phyloP scores from a whole-genome alignment of 106 monocot species.

The Allium fistulosum region DNA sequence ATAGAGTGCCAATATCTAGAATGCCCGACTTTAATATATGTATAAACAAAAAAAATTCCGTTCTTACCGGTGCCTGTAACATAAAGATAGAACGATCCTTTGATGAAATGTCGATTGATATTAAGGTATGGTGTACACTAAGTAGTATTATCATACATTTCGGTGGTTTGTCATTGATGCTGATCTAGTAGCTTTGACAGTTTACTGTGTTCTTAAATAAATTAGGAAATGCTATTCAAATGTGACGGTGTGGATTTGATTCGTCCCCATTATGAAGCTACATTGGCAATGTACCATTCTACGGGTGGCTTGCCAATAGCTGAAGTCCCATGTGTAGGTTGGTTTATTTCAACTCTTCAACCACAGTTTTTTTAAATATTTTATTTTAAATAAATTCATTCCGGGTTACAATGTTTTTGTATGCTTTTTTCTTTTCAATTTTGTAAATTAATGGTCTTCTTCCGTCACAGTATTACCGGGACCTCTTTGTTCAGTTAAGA shows the following conservation, averaged over 20 bases:
- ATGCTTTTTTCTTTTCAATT: background rate
- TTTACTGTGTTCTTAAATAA: too few relatives aligned
- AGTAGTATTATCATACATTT: too few relatives aligned
- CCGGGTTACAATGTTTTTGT: background rate
- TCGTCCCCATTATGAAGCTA: constrained; percentile 11
- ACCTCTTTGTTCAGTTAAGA: constrained; percentile 5
- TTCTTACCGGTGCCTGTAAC: constrained; percentile 8
- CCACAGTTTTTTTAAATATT: background rate
- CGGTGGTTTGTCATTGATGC: too few relatives aligned
- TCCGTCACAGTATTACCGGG: constrained; percentile 12
- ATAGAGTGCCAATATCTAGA: constrained; percentile 12
- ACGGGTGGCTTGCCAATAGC: background rate
- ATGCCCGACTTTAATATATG: constrained; percentile 4
- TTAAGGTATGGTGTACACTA: background rate
- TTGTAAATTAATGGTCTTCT: background rate
- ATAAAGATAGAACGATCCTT: constrained; percentile 9
- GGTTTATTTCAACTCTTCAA: background rate
- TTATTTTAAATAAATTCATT: too few relatives aligned
- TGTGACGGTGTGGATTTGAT: constrained; percentile 11
- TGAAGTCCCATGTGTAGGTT: constrained; percentile 15
- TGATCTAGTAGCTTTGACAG: too few relatives aligned
- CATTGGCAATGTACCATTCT: constrained; percentile 5
- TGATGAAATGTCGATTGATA: constrained; percentile 9
- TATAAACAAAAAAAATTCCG: background rate
- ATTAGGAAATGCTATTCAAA: constrained; percentile 10